Evolutionary conservation across 805 yeast genomes (phyloP).

Genomic region (Schizosaccharomyces octosporus): DNA sequence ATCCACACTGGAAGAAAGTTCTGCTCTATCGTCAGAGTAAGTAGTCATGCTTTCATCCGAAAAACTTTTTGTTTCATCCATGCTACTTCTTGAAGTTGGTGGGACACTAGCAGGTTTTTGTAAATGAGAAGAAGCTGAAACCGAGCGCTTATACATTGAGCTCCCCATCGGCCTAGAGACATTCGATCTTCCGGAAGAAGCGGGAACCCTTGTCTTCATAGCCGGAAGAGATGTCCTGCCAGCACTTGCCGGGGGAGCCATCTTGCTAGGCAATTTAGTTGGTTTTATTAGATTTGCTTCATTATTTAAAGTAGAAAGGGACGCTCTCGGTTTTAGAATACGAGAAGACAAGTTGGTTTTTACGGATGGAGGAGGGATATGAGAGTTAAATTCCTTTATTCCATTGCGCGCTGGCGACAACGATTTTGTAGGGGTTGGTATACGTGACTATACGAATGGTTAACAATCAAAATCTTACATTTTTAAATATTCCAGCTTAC

Average conservation of each 20-base stretch:
- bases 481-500: not conserved
- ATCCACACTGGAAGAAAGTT: not conserved
- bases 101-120: not conserved
- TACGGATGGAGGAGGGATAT: not conserved
- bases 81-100: not conserved
- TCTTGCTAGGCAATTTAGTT: not conserved
- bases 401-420: not conserved
- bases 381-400: not conserved
- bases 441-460: not conserved
- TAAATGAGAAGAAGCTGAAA: not conserved
- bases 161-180: not conserved
- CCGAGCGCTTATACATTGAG: not conserved
- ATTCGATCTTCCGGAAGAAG: not conserved
- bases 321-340: not conserved
- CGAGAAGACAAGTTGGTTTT: not conserved
- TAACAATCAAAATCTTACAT: not conserved
- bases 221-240: not conserved
- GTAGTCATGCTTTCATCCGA: not conserved
- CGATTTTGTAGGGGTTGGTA: not conserved
- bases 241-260: not conserved
- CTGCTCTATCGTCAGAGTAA: not conserved
- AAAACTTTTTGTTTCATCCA: not conserved
- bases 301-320: not conserved
- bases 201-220: not conserved
- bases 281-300: not conserved